Percentiles rank a stretch among this genome's conserved stretches.
Evolutionary conservation across 495 filamentous ascomycete species (phyloP).

Genomic region (Tuber aestivum): DNA sequence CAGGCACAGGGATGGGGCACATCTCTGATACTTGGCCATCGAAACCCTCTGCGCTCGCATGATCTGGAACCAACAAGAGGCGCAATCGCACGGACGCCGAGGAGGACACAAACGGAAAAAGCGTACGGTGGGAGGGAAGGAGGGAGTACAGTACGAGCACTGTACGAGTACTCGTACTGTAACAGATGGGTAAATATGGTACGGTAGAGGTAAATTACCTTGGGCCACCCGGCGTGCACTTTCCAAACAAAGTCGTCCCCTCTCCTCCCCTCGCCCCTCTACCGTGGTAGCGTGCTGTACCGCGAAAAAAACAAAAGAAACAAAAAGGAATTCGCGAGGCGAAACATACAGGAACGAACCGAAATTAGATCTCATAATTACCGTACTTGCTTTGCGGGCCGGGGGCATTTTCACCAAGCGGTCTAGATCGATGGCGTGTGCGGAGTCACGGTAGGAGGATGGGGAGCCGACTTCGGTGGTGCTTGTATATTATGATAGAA

Average conservation of each 20-base stretch:
- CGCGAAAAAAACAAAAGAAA: neutral
- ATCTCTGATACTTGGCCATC: neutral
- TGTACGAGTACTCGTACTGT: no score
- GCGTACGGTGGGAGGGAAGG: no score
- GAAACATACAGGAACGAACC: neutral
- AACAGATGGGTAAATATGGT: neutral
- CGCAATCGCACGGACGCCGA: neutral
- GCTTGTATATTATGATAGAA: neutral
- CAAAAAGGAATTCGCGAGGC: neutral
- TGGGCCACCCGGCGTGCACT: neutral
- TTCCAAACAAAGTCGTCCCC: neutral
- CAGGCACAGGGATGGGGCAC: neutral
- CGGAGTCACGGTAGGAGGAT: neutral
- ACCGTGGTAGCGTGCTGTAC: neutral
- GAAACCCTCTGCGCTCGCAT: neutral
- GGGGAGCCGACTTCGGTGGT: neutral
- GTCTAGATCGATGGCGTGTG: conserved; percentile 1
- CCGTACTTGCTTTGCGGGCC: no score
- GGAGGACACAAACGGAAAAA: neutral
- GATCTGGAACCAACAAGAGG: neutral
- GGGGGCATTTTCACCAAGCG: neutral
- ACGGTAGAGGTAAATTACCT: neutral
- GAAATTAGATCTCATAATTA: neutral
- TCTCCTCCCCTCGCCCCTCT: neutral
- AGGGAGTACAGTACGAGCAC: no score